These are phyloP conservation scores for Mortierella polycephala DNA, from an alignment of 371 early-diverging fungal genomes.

Conservation along the genomic window DNA sequence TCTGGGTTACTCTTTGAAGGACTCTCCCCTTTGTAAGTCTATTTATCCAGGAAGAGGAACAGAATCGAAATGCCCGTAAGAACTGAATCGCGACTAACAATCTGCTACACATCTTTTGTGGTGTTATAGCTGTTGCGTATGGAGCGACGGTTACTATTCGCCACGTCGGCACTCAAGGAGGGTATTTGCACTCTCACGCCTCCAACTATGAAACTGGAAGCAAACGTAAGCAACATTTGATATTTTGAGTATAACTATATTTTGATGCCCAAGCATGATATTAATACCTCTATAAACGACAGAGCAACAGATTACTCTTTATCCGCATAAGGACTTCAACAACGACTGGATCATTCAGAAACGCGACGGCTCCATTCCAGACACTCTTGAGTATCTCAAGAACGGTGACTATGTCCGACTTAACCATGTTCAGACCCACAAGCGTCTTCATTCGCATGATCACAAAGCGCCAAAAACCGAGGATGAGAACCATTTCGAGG, in stretches of 20 bases:
- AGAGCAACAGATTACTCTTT: slow-evolving; percentile 94
- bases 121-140: slow-evolving; percentile 76
- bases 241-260: no score
- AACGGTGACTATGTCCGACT: slow-evolving; percentile 82
- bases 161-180: slow-evolving; percentile 76
- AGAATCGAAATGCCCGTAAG: no score
- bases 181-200: slow-evolving; percentile 90
- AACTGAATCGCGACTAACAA: no score
- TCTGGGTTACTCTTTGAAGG: slow-evolving; percentile 49
- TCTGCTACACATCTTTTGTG: background rate
- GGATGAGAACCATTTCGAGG: slow-evolving; percentile 90
- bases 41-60: background rate
- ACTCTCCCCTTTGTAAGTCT: slow-evolving; percentile 55
- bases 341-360: slow-evolving; percentile 84
- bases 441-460: slow-evolving; percentile 89
- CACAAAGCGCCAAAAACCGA: slow-evolving; percentile 86
- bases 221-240: slow-evolving; percentile 62
- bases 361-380: slow-evolving; percentile 55
- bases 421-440: slow-evolving; percentile 74
- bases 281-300: background rate
- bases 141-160: slow-evolving; percentile 79
- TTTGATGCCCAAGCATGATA: no score
- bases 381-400: slow-evolving; percentile 59
- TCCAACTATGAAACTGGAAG: slow-evolving; percentile 82
- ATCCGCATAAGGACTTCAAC: slow-evolving; percentile 87